Percentiles rank a stretch among this genome's conserved stretches.
Evolutionary conservation across 2,329 filamentous ascomycete genomes (phyloP).

Genomic region (Fusarium keratoplasticum): DNA sequence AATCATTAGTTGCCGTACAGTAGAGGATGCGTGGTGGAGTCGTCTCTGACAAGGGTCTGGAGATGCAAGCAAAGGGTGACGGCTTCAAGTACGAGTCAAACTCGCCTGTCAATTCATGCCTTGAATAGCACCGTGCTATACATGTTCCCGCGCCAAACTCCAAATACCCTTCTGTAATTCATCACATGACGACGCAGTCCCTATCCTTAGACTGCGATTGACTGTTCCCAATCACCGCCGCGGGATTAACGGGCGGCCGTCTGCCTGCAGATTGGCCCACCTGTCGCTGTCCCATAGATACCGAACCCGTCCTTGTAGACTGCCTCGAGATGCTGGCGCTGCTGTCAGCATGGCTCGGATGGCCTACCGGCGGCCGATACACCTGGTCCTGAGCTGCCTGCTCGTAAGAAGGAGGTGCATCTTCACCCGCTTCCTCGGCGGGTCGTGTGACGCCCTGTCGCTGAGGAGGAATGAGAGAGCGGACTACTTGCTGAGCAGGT

Average conservation of each 20-base stretch:
- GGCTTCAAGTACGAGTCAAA: too few relatives aligned
- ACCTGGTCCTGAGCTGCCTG: conserved; percentile 64
- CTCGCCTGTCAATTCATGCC: neutral
- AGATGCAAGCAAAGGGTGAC: too few relatives aligned
- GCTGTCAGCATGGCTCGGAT: conserved; percentile 61
- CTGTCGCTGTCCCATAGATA: conserved; percentile 32
- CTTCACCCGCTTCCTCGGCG: conserved; percentile 56
- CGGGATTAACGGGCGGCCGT: conserved; percentile 40
- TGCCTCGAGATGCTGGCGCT: conserved; percentile 36
- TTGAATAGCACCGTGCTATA: neutral
- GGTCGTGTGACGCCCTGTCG: conserved; percentile 51
- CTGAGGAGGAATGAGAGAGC: conserved; percentile 55
- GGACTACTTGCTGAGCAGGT: conserved; percentile 53
- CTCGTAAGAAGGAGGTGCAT: conserved; percentile 69
- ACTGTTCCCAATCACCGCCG: conserved; percentile 32
- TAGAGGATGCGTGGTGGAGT: too few relatives aligned
- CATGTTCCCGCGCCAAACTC: neutral
- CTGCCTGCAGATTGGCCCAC: conserved; percentile 34
- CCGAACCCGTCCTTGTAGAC: conserved; percentile 31
- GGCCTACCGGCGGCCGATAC: conserved; percentile 64
- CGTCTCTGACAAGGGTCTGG: too few relatives aligned
- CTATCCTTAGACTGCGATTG: conserved; percentile 22
- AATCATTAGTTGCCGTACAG: neutral
- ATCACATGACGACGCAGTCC: conserved; percentile 35
- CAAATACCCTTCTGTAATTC: neutral